Conservation (phyloP, 177 flowering plant genomes). For the Tripterygium wilfordii region DNA sequence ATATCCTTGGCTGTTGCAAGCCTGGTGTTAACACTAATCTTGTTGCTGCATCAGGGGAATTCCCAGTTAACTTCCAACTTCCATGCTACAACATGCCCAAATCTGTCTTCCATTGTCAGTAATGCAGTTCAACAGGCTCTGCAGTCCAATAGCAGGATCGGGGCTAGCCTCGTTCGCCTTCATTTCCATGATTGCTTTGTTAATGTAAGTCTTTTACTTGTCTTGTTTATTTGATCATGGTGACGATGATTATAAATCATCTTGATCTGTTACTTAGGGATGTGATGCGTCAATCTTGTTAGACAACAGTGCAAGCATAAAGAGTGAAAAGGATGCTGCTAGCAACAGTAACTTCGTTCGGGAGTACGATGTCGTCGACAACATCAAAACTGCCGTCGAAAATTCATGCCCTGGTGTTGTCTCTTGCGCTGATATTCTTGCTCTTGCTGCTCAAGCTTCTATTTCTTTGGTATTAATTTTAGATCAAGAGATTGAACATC, state of each 20-base stretch:
- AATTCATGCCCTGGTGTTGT: slow-evolving; percentile 34
- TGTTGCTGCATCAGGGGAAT: not conserved
- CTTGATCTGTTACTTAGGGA: too few relatives aligned
- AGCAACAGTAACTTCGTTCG: slow-evolving; percentile 19
- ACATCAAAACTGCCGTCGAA: slow-evolving; percentile 32
- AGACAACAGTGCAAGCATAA: slow-evolving; percentile 10
- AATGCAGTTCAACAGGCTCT: slow-evolving; percentile 5
- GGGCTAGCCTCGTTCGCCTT: too few relatives aligned
- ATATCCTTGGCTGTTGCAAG: too few relatives aligned
- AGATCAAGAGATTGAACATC: too few relatives aligned
- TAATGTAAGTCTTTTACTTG: not conserved
- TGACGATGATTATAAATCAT: too few relatives aligned
- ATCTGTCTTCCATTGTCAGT: slow-evolving; percentile 6
- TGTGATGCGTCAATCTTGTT: slow-evolving; percentile 29
- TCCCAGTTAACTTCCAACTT: slow-evolving; percentile 9
- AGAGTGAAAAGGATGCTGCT: slow-evolving; percentile 25
- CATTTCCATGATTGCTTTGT: too few relatives aligned
- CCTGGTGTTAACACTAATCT: not conserved
- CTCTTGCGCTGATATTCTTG: slow-evolving; percentile 41
- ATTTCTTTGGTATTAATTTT: slow-evolving; percentile 30
- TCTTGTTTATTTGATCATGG: too few relatives aligned
- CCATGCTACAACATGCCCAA: slow-evolving; percentile 5
- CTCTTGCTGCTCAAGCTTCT: slow-evolving; percentile 31
- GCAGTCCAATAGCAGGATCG: too few relatives aligned
- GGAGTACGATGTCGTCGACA: slow-evolving; percentile 30